Percentiles rank a stretch among this genome's conserved stretches.
Evolutionary conservation across 352 stramenopile species (phyloP).

Genomic region (Pythium oligandrum): DNA sequence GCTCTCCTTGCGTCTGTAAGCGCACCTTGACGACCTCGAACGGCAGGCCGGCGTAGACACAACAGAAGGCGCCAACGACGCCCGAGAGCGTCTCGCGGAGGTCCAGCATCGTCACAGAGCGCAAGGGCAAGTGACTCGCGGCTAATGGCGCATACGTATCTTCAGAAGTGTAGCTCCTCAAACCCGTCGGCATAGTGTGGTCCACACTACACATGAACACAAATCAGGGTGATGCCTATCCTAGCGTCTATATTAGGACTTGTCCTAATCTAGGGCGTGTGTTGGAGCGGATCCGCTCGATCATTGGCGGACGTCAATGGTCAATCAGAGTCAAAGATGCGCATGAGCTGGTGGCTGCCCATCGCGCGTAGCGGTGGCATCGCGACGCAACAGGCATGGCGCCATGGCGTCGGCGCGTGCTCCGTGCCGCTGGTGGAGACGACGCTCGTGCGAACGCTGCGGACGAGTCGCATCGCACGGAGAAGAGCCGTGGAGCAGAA

Average conservation of each 20-base stretch:
- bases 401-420: too few relatives aligned
- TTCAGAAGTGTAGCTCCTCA: neutral
- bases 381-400: neutral
- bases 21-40: conserved; percentile 88
- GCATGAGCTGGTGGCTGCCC: conserved; percentile 15
- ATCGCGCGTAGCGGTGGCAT: conserved; percentile 1
- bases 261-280: conserved; percentile 8
- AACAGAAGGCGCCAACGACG: conserved; percentile 74
- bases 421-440: neutral
- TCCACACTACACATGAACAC: conserved; percentile 1
- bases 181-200: conserved; percentile 1
- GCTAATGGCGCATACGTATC: neutral
- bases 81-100: conserved; percentile 70
- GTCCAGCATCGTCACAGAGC: conserved; percentile 46
- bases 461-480: conserved; percentile 6
- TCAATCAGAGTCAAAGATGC: conserved; percentile 8
- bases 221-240: too few relatives aligned
- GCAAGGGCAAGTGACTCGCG: too few relatives aligned
- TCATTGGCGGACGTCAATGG: conserved; percentile 12
- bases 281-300: conserved; percentile 5
- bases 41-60: conserved; percentile 79
- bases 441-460: conserved; percentile 14
- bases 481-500: conserved; percentile 10
- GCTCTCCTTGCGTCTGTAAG: conserved; percentile 69
- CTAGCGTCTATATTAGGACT: neutral